These are phyloP conservation scores for Oropetium thomaeum DNA, from an alignment of 176 grass and related monocot species.

Conservation along the genomic window DNA sequence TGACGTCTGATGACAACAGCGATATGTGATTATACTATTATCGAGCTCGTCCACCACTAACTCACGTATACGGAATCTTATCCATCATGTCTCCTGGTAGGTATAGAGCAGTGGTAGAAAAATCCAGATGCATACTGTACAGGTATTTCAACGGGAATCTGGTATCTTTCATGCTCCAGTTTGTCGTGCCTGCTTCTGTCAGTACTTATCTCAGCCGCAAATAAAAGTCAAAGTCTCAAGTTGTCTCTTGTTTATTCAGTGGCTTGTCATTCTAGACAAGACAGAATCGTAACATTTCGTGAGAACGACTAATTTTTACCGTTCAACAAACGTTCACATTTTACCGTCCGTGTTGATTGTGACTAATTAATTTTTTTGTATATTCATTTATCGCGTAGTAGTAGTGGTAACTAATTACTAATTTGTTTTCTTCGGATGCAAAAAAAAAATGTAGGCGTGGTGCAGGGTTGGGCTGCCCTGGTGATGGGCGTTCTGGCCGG, in stretches of 20 bases:
- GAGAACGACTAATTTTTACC: too few species aligned
- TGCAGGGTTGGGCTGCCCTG: constrained; percentile 71
- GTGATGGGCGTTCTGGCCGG: constrained; percentile 65
- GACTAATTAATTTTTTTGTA: too few species aligned
- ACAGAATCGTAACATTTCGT: not conserved
- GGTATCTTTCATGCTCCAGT: constrained; percentile 5
- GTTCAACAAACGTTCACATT: not conserved
- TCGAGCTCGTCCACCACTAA: not conserved
- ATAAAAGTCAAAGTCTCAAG: constrained; percentile 23
- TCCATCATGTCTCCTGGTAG: too few species aligned
- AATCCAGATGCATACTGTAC: not conserved
- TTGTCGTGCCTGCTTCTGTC: not conserved
- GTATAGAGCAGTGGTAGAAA: not conserved
- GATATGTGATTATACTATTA: not conserved
- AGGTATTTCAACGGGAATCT: not conserved
- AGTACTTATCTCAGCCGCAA: constrained; percentile 11
- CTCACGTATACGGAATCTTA: not conserved
- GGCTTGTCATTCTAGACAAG: not conserved
- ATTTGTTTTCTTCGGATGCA: too few species aligned
- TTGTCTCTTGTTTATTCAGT: not conserved
- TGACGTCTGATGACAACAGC: not conserved
- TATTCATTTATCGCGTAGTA: too few species aligned
- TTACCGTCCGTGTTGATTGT: not conserved
- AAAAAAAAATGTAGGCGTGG: constrained; percentile 47
- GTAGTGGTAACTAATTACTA: too few species aligned